Conservation (phyloP, 1,284 basidiomycete species). For the Volvariella surrecta region DNA sequence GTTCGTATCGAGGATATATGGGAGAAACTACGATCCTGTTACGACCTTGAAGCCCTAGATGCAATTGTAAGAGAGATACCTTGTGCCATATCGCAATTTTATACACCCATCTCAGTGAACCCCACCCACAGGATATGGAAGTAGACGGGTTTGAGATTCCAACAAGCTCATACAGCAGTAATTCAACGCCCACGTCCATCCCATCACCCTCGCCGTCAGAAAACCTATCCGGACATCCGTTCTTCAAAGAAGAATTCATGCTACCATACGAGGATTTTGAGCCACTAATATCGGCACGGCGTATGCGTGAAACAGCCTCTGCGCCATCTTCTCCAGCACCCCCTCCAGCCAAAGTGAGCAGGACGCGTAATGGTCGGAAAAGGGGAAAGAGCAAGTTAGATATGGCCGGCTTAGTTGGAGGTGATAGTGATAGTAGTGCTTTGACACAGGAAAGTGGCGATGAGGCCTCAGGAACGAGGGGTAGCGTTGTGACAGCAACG, state of each 20-base stretch:
- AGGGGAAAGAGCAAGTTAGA: conserved; percentile 34
- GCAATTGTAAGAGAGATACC: conserved; percentile 44
- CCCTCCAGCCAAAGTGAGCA: conserved; percentile 25
- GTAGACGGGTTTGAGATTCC: conserved; percentile 51
- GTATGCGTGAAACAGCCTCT: conserved; percentile 56
- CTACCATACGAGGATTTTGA: conserved; percentile 59
- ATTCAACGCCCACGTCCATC: conserved; percentile 34
- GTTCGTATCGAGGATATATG: conserved; percentile 63
- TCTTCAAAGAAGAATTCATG: conserved; percentile 59
- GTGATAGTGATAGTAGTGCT: conserved; percentile 75
- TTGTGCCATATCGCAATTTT: conserved; percentile 9
- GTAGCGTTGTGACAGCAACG: conserved; percentile 58
- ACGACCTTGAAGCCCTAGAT: conserved; percentile 74
- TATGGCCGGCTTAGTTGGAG: conserved; percentile 60
- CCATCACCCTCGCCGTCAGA: conserved; percentile 58
- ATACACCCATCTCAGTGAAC: conserved; percentile 4
- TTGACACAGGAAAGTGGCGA: conserved; percentile 73
- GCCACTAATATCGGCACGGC: conserved; percentile 45
- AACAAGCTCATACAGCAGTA: conserved; percentile 22
- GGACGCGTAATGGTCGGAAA: conserved; percentile 19
- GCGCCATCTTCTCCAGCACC: conserved; percentile 45
- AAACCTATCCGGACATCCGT: conserved; percentile 58
- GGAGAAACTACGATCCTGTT: conserved; percentile 64
- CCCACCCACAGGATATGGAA: conserved; percentile 37
- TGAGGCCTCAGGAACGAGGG: conserved; percentile 47